Percentiles rank a stretch among this genome's conserved stretches.
Evolutionary conservation across 345 rosid species (phyloP).

Genomic region (Salix caprea): DNA sequence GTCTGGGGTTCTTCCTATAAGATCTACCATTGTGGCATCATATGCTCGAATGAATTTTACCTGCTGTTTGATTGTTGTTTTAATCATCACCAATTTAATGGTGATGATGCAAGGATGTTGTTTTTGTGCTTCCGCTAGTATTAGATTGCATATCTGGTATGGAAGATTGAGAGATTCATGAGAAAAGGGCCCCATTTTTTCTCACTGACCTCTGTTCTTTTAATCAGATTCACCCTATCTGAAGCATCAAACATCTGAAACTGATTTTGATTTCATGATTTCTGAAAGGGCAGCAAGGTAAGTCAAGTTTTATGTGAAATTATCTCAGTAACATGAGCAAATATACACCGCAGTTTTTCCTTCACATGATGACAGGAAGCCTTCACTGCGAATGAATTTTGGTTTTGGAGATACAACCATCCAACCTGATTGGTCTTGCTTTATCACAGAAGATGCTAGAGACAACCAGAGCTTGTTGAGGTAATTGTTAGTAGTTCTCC

Average conservation of each 20-base stretch:
- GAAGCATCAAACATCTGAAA: constrained; percentile 31
- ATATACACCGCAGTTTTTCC: constrained; percentile 4
- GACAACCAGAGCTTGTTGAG: constrained; percentile 51
- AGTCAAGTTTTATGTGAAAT: constrained; percentile 14
- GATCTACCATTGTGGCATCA: neutral
- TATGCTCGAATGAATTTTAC: neutral
- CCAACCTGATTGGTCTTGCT: constrained; percentile 37
- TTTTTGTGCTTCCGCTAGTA: neutral
- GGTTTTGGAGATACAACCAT: constrained; percentile 24
- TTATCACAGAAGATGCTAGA: constrained; percentile 38
- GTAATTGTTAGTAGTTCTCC: constrained; percentile 32
- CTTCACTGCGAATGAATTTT: constrained; percentile 5
- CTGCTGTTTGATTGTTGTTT: neutral
- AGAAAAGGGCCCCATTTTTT: neutral
- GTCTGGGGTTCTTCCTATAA: neutral
- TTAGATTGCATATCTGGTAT: neutral
- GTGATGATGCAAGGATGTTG: neutral
- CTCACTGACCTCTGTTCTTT: constrained; percentile 7
- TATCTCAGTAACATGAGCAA: constrained; percentile 1
- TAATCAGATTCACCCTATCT: constrained; percentile 39
- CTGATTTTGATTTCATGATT: constrained; percentile 25
- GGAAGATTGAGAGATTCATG: neutral
- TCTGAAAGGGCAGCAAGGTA: constrained; percentile 33
- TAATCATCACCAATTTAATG: neutral
- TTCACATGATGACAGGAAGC: constrained; percentile 27